These are phyloP conservation scores for Phanerochaete sordida DNA, from an alignment of 768 basidiomycete species.

Conservation along the genomic window DNA sequence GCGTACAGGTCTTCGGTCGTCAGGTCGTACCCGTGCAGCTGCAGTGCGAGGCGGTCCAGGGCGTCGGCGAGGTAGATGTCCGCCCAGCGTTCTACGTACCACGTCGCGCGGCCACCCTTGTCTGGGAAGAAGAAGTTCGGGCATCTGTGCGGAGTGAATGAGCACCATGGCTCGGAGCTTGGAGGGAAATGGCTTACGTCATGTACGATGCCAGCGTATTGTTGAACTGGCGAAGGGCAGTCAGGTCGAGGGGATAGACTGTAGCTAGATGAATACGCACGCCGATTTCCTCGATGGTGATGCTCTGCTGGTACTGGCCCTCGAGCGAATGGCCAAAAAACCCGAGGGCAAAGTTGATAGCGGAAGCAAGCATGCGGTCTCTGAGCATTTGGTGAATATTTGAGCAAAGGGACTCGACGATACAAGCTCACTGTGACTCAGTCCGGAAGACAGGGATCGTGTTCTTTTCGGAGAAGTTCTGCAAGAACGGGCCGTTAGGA, in stretches of 20 bases:
- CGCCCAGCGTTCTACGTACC: constrained; percentile 65
- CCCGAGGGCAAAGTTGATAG: constrained; percentile 48
- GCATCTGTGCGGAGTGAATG: constrained; percentile 34
- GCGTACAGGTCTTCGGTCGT: constrained; percentile 66
- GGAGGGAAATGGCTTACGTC: constrained; percentile 41
- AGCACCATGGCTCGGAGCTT: neutral
- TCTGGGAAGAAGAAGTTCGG: constrained; percentile 47
- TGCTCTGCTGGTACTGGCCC: constrained; percentile 41
- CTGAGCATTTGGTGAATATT: constrained; percentile 18
- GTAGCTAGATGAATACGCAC: neutral
- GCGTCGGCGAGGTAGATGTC: constrained; percentile 69
- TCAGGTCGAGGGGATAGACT: neutral
- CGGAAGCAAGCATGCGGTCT: constrained; percentile 50
- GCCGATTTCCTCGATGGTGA: constrained; percentile 36
- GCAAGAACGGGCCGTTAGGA: neutral
- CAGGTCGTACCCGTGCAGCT: constrained; percentile 60
- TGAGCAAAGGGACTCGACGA: neutral
- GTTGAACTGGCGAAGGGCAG: constrained; percentile 31
- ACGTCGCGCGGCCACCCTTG: constrained; percentile 53
- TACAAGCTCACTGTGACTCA: constrained; percentile 38
- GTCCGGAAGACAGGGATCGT: constrained; percentile 50
- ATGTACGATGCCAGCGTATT: constrained; percentile 81
- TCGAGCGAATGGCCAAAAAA: constrained; percentile 47
- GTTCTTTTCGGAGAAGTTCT: constrained; percentile 37
- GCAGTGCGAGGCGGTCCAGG: constrained; percentile 49